Percentiles rank a stretch among this genome's conserved stretches.
Conservation (phyloP, 2,329 filamentous ascomycete genomes). For the Drechmeria coniospora region DNA sequence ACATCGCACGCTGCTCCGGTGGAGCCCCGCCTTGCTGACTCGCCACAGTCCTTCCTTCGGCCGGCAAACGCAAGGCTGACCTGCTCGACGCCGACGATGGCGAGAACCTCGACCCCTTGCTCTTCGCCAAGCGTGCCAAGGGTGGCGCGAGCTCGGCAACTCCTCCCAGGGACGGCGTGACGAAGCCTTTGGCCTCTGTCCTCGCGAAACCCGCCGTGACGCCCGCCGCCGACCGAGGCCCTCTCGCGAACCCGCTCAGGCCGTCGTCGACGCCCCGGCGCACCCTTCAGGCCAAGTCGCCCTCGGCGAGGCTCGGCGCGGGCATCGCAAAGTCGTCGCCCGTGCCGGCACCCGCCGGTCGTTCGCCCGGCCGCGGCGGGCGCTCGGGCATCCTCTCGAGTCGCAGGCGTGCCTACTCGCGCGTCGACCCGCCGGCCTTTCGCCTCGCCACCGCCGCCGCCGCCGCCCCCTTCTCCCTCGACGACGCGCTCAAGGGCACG, state of each 20-base stretch:
- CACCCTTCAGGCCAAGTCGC: slow-evolving; percentile 38
- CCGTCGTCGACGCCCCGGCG: slow-evolving; percentile 20
- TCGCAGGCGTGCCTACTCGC: slow-evolving; percentile 50
- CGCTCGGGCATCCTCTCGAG: slow-evolving; percentile 52
- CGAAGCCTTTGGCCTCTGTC: slow-evolving; percentile 33
- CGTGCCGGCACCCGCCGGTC: slow-evolving; percentile 56
- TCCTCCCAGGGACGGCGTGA: slow-evolving; percentile 29
- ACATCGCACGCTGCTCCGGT: neutral
- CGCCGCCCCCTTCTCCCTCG: slow-evolving; percentile 65
- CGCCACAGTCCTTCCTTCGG: slow-evolving; percentile 25
- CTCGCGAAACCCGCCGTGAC: slow-evolving; percentile 24
- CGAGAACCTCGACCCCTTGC: slow-evolving; percentile 46
- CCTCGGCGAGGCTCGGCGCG: slow-evolving; percentile 29
- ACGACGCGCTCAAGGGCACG: slow-evolving; percentile 67
- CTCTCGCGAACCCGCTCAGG: slow-evolving; percentile 17
- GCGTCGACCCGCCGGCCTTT: slow-evolving; percentile 56
- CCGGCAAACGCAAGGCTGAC: slow-evolving; percentile 44
- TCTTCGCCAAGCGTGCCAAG: slow-evolving; percentile 45
- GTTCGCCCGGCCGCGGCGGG: slow-evolving; percentile 61
- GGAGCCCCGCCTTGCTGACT: slow-evolving; percentile 1
- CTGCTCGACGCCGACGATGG: slow-evolving; percentile 34
- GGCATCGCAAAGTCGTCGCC: slow-evolving; percentile 33
- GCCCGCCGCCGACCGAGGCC: slow-evolving; percentile 10
- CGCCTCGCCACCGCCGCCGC: slow-evolving; percentile 33
- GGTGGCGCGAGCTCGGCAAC: slow-evolving; percentile 22